Base-by-base conservation (phyloP, 306 rosid species). In the Geum urbanum region DNA sequence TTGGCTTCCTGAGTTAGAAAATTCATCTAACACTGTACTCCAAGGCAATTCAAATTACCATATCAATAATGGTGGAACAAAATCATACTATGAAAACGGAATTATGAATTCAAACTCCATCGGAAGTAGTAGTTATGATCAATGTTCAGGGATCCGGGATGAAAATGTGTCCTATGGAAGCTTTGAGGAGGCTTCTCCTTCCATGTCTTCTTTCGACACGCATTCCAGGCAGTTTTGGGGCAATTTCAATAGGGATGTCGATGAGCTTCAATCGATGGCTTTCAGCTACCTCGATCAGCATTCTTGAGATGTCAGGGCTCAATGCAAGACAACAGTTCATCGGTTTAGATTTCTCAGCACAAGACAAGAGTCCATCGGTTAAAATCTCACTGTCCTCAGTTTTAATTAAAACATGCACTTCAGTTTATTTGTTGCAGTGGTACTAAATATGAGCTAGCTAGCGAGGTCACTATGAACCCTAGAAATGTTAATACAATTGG, bases 191-290 rank as follows among this genome's bases (percentile, higher is more conserved):
- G 77, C 81, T 65, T 84, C 85, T 47, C 78, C 76, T 68, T 81
- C 96, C 53, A 81, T 85, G 80, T 83, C 81, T 49, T 76, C 89
- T 65, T 76, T 82, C 69, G 91, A 86, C 65, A 71, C 75, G 86
- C 86, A 84, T 73, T 64, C 41, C 61, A 81, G 72, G 77, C 84
- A 78, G 48, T 82, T 85, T 85, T 80, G 96, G 92, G 79, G 61
- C 7, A 16, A 59, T 20, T 88, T 78, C 77, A 82, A 80, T 66
- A 45, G 3, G 12, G 85, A 79, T 41, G 74, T 71, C 10, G 87
- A 86, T 62, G 96, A 94, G 8, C 88, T 89, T 43, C 90, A 84
- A 69, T 87, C 92, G 2, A 72, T 83, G 72, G 86, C 95, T 79
- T 94, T 90, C 79, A 86, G 96, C 67, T 85, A 86, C 50, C 54